Evolutionary conservation across 192 early-diverging fungal species (phyloP).

Genomic region (Dissophora globulifera): DNA sequence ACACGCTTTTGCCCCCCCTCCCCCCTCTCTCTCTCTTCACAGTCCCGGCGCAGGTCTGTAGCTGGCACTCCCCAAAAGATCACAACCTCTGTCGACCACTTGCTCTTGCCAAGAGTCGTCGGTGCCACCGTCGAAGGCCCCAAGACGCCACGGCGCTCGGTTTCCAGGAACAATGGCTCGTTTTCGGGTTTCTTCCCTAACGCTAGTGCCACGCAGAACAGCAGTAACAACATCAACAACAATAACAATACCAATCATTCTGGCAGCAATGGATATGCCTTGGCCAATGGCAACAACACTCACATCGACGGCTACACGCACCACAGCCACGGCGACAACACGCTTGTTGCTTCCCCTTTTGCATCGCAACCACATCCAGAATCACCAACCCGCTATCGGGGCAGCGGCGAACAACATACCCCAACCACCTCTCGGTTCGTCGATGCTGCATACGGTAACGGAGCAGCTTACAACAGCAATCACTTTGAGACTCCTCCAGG

Average conservation of each 20-base stretch:
- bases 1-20: no score
- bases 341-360: no score
- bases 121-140: slow-evolving; percentile 45
- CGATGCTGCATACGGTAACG: slow-evolving; percentile 16
- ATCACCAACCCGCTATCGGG: no score
- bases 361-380: no score
- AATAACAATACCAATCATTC: not conserved
- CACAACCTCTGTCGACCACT: slow-evolving; percentile 16
- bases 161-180: no score
- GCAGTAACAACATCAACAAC: slow-evolving; percentile 3
- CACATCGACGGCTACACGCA: no score
- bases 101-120: slow-evolving; percentile 39
- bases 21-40: not conserved
- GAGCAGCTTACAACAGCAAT: slow-evolving; percentile 2
- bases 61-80: not conserved
- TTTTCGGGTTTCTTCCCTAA: not conserved
- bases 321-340: no score
- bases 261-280: not conserved
- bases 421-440: slow-evolving; percentile 4
- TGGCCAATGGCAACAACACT: no score
- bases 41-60: slow-evolving; percentile 14
- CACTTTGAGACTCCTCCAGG: slow-evolving; percentile 11
- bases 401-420: not conserved
- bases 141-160: slow-evolving; percentile 26
- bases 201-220: not conserved